phyloP scores from a whole-genome alignment of 768 basidiomycete genomes.

The Agrocybe pediades region DNA sequence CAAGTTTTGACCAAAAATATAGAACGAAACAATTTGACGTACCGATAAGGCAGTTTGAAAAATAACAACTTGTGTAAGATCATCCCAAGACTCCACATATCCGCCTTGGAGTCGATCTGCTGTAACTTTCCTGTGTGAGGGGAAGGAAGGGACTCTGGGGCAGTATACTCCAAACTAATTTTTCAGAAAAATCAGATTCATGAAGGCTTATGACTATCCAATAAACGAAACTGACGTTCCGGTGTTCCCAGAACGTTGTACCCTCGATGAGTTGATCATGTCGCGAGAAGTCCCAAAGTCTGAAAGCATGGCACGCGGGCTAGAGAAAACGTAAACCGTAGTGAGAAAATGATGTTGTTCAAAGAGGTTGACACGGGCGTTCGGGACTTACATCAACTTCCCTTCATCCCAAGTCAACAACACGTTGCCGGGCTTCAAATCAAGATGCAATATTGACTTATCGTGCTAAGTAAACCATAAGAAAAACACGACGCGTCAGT shows the following conservation, averaged over 20 bases:
- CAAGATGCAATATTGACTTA: conserved; percentile 86
- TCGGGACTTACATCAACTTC: conserved; percentile 63
- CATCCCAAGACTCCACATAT: conserved; percentile 98
- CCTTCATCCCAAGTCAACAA: conserved; percentile 91
- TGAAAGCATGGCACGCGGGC: conserved; percentile 92
- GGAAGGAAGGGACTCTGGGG: conserved; percentile 83
- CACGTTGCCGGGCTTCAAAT: conserved; percentile 94
- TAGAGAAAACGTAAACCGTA: conserved; percentile 25
- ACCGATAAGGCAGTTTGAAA: conserved; percentile 83
- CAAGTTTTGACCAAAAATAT: too few species aligned
- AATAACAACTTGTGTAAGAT: conserved; percentile 93
- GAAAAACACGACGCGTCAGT: conserved; percentile 4
- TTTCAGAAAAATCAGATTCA: background rate
- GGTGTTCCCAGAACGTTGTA: conserved; percentile 83
- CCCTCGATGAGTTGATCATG: conserved; percentile 70
- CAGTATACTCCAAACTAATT: conserved; percentile 77
- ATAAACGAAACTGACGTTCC: conserved; percentile 74
- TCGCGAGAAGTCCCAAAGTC: conserved; percentile 96
- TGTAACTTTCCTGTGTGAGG: conserved; percentile 63
- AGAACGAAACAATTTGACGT: too few species aligned
- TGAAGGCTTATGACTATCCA: background rate
- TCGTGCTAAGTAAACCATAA: conserved; percentile 59
- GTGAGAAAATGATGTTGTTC: too few species aligned
- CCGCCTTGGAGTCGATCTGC: conserved; percentile 83
- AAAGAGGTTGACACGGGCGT: too few species aligned